A percentile compares a stretch with the other conserved stretches of the same genome.
Evolutionary conservation across 2,329 filamentous ascomycete genomes (phyloP).

Genomic region (Penicillium sp.): DNA sequence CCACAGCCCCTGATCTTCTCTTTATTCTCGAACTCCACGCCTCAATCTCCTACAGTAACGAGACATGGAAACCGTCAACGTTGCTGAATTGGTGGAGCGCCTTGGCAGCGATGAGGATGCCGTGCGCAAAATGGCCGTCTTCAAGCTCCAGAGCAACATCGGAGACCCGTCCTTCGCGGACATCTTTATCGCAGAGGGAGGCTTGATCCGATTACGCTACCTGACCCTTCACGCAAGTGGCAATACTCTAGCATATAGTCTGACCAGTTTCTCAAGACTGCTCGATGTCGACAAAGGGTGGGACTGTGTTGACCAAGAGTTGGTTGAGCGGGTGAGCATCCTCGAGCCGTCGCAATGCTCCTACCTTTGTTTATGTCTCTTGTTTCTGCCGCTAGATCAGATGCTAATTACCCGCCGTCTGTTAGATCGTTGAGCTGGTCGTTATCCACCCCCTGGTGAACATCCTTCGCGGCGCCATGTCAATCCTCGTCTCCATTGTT

Average conservation of each 20-base stretch:
- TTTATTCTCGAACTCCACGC: constrained; percentile 6
- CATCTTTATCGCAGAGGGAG: constrained; percentile 88
- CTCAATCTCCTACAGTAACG: neutral
- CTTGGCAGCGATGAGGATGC: constrained; percentile 73
- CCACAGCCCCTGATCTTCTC: constrained; percentile 18
- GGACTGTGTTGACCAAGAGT: constrained; percentile 62
- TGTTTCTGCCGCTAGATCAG: neutral
- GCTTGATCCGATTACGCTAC: constrained; percentile 74
- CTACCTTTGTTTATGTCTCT: neutral
- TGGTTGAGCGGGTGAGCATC: constrained; percentile 58
- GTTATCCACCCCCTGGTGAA: constrained; percentile 96
- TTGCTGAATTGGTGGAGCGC: constrained; percentile 58
- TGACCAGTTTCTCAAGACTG: constrained; percentile 82
- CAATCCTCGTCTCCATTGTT: constrained; percentile 89
- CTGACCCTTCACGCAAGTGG: constrained; percentile 82
- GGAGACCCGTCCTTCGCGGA: constrained; percentile 96
- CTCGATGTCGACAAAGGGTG: constrained; percentile 97
- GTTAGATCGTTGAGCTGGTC: constrained; percentile 79
- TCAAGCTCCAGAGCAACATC: constrained; percentile 94
- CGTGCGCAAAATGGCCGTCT: constrained; percentile 95
- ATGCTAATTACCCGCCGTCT: constrained; percentile 8
- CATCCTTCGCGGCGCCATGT: constrained; percentile 94
- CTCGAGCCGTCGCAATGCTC: neutral
- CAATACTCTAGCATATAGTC: constrained; percentile 92
- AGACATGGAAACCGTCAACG: constrained; percentile 55